phyloP scores from a whole-genome alignment of 345 rosid genomes.

The Physaria fendleri region DNA sequence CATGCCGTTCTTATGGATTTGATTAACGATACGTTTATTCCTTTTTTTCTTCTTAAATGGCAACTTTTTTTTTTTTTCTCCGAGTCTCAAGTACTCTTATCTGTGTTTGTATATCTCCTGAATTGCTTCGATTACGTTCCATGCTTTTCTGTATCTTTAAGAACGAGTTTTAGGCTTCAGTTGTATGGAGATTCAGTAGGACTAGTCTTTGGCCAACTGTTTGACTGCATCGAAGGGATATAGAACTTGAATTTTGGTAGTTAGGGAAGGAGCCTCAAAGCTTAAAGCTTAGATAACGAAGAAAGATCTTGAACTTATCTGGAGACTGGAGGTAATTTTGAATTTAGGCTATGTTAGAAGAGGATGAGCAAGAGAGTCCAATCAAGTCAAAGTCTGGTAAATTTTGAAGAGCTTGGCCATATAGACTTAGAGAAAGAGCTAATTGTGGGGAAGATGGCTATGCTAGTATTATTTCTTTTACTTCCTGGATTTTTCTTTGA shows the following conservation, averaged over 20 bases:
- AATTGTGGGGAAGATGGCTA: background rate
- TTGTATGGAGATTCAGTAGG: background rate
- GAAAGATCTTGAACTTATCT: conserved; percentile 1
- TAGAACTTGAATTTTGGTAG: background rate
- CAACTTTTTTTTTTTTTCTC: too few relatives aligned
- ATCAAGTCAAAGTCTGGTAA: background rate
- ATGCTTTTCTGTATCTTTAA: too few relatives aligned
- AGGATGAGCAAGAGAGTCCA: background rate
- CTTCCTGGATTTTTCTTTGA: too few relatives aligned
- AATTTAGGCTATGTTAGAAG: background rate
- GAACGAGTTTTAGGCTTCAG: background rate
- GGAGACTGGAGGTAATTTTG: background rate
- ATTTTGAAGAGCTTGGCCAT: background rate
- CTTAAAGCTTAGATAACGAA: background rate
- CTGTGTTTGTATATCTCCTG: background rate
- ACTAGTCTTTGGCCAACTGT: background rate
- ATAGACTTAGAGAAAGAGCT: background rate
- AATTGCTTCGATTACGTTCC: background rate
- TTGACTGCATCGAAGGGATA: background rate
- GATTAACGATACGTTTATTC: too few relatives aligned
- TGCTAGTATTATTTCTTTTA: background rate
- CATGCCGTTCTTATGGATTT: background rate
- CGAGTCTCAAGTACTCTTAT: background rate
- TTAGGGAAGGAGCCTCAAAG: background rate
- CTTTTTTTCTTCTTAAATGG: too few relatives aligned